These are phyloP conservation scores for Thraustochytrium sp. DNA, from an alignment of 352 stramenopile species.

Conservation along the genomic window DNA sequence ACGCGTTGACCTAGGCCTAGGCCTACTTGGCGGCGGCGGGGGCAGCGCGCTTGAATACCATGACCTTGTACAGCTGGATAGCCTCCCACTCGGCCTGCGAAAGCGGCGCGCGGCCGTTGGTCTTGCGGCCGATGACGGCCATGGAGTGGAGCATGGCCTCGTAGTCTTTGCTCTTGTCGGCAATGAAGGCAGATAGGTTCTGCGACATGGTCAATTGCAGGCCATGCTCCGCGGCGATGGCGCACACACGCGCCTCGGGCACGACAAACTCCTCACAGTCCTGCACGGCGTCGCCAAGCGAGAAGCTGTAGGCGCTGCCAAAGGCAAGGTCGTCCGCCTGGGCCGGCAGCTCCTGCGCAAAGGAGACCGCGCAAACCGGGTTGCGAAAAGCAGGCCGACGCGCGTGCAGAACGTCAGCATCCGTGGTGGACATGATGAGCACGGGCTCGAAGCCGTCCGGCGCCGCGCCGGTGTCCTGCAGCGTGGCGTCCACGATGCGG, in stretches of 20 bases:
- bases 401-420: slow-evolving; percentile 8
- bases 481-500: slow-evolving; percentile 61
- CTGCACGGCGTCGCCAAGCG: slow-evolving; percentile 64
- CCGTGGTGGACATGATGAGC: slow-evolving; percentile 47
- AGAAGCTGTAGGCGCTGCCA: slow-evolving; percentile 76
- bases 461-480: slow-evolving; percentile 66
- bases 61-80: slow-evolving; percentile 71
- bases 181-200: slow-evolving; percentile 75
- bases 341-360: neutral
- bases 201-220: slow-evolving; percentile 72
- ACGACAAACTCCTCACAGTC: slow-evolving; percentile 68
- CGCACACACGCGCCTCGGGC: slow-evolving; percentile 62
- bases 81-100: slow-evolving; percentile 77
- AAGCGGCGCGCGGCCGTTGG: slow-evolving; percentile 60
- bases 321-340: slow-evolving; percentile 56
- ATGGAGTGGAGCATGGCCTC: slow-evolving; percentile 70
- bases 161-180: slow-evolving; percentile 61
- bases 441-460: slow-evolving; percentile 72
- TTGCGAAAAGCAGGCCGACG: slow-evolving; percentile 2
- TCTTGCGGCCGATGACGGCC: slow-evolving; percentile 70
- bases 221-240: slow-evolving; percentile 63
- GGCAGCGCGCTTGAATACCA: slow-evolving; percentile 66
- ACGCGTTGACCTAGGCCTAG: too few species aligned
- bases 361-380: slow-evolving; percentile 43
- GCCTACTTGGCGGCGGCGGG: too few species aligned